Base-by-base conservation (phyloP, 208 protist genomes). In the Acanthamoeba healyi region DNA sequence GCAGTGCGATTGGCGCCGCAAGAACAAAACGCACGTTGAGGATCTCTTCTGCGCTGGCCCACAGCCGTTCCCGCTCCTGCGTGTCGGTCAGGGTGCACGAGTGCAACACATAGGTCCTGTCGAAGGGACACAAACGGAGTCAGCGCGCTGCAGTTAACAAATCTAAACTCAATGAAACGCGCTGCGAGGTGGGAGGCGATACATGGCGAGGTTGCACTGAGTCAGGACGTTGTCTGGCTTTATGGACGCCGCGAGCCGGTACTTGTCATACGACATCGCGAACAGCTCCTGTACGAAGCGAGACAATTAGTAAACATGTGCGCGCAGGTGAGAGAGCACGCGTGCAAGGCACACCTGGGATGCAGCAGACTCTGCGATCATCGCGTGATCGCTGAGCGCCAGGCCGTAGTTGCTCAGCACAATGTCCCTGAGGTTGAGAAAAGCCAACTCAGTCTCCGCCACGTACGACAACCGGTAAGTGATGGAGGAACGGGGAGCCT, bases 191-290 rank as follows among this genome's bases (percentile, higher is more conserved):
- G 70, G 4, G 40, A 49, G 6, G 38, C 26, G 3, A 32, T 74
- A 92, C 89, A 94, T 94, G 38, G 89, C 89, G 19, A 94, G 65
- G 89, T 94, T 94, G 65, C 89, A 94, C 46, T 94, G 89, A 3
- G 89, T 94, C 29, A 94, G 72, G 14, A 46, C 38, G 34, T 94
- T 94, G 61, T 94, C 70, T 1, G 89, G 70, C 29, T 94, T 94
- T 19, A 94, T 17, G 32, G 38, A 7, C 22, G 89, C 61, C 38
- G 89, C 89, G 14, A 36, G 24, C 6, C 42, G 29, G 40, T 94
- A 94, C 89, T 94, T 94, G 14, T 94, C 67, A 49, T 94, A 94
- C 19, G 89, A 94, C 26, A 29, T 34, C 36, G 40, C 26, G 56
- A 94, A 94, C 32, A 94, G 24, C 14, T 40, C 67, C 46, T 94